These are phyloP conservation scores for Calonectria montana DNA, from an alignment of 2,329 filamentous ascomycete genomes.

Conservation along the genomic window DNA sequence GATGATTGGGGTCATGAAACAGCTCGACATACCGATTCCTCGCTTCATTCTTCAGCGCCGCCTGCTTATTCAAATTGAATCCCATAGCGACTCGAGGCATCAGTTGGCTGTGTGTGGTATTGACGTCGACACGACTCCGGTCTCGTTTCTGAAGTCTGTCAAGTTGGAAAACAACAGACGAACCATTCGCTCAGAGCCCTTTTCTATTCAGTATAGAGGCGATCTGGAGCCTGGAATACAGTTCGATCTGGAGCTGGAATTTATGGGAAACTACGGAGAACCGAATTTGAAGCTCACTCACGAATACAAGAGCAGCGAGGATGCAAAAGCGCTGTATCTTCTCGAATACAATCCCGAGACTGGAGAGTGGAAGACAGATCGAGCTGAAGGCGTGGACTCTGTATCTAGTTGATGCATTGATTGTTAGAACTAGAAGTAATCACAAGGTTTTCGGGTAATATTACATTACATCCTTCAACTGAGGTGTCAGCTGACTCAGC, in stretches of 20 bases:
- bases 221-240: conserved; percentile 34
- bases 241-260: conserved; percentile 55
- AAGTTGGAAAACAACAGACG: conserved; percentile 53
- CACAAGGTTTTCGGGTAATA: no score
- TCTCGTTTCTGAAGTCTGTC: conserved; percentile 53
- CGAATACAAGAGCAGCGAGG: neutral
- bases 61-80: conserved; percentile 45
- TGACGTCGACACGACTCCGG: conserved; percentile 55
- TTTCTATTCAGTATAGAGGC: conserved; percentile 49
- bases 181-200: conserved; percentile 50
- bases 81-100: conserved; percentile 30
- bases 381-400: no score
- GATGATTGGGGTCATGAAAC: conserved; percentile 54
- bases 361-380: conserved; percentile 22
- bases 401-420: no score
- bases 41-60: conserved; percentile 51
- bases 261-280: conserved; percentile 61
- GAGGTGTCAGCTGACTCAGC: neutral
- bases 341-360: conserved; percentile 28
- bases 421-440: no score
- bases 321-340: neutral
- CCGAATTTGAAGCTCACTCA: conserved; percentile 46
- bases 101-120: conserved; percentile 49
- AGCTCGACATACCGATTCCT: conserved; percentile 50
- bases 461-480: no score